Evolutionary conservation across 2,329 filamentous ascomycete genomes (phyloP), one percentile per base, ranked within the genome.

Genomic region (Cercospora berteroae): DNA sequence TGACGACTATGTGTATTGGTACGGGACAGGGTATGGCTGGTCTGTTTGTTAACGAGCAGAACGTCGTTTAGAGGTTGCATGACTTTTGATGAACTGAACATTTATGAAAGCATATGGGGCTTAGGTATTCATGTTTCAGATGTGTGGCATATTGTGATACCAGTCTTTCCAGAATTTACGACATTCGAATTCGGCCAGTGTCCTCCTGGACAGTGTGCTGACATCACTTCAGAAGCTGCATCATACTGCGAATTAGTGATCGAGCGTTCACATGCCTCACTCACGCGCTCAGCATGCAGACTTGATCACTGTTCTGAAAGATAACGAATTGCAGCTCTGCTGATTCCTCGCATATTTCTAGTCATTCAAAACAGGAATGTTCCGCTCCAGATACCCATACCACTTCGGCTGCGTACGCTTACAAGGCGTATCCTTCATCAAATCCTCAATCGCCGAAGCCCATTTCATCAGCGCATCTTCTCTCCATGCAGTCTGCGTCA

Each of bases 1-100:
- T 98, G 76, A 97, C 93, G 20, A 95, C 91, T 78, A 98, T 97
- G 94, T 97, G 87, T 76, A 88, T 89, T 79, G 87, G 88, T 57
- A 89, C 86, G 62, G 87, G 87, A 8, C 86, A 88, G 81, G 87
- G 87, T 50, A 90, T 90, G 88, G 87, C 87, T 60, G 87, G 86
- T 50, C 74, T 89, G 73, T 88, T 89, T 75, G 84, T 89, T 61
- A 89, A 89, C 75, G 87, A 89, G 82, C 86, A 88, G 77, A 68
- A 68, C 27, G 66, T 68, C 5, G 16, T 33, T 6, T 33, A 58
- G 31, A 58, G 27, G 12, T 4, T 29, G n/a, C 25, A 57, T 20
- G 55, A 33, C 10, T 2, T 31, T 31, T 29, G 18, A 57, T 29
- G 55, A 57, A 31, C 10, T 58, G 55, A 23, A 23, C 29, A n/a